Evolutionary conservation across 352 stramenopile species (phyloP), one percentile per base, ranked within the genome.

Genomic region (Phytophthora idaei): DNA sequence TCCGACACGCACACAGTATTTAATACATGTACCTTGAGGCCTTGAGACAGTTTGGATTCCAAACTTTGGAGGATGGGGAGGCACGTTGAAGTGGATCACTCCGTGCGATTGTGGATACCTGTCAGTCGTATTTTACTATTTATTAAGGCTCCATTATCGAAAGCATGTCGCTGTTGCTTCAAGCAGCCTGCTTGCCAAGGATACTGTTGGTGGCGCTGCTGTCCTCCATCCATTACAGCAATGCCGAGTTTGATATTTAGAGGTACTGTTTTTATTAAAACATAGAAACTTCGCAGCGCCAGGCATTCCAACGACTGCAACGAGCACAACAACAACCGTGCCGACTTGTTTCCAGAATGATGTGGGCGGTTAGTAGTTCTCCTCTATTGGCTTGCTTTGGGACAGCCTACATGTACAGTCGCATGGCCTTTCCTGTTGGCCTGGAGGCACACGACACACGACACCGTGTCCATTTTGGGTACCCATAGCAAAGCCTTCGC

Each of bases 391-490:
- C 44, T 65, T 21, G 27, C 44, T 21, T 42, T 15, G 34, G 48
- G 48, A 59, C 48, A 59, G 48, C 37, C 45, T 34, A 46, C 34
- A 28, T 39, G 52, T 9, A 50, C 21, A 37, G 44, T 61, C 51
- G 61, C 36, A 27, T 51, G 32, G 54, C 61, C 45, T 67, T 56
- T 57, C 61, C 46, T 53, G 31, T 5, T 36, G 31, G 27, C 17
- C 31, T 21, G 27, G 61, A 56, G 27, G 12, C 57, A 28, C 17
- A 32, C 47, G 60, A 27, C 34, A n/a, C 60, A 56, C 21, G 59
- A 54, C n/a, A 5, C 17, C 44, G 34, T 68, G 61, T 68, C 52
- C 61, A 68, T 32, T 57, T 57, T 12, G 37, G 25, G 61, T 52
- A 68, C 51, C 27, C 12, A 49, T 12, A 15, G 50, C 50, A 67